Conservation (phyloP, 495 filamentous ascomycete species). For the Penicillium odoratum region DNA sequence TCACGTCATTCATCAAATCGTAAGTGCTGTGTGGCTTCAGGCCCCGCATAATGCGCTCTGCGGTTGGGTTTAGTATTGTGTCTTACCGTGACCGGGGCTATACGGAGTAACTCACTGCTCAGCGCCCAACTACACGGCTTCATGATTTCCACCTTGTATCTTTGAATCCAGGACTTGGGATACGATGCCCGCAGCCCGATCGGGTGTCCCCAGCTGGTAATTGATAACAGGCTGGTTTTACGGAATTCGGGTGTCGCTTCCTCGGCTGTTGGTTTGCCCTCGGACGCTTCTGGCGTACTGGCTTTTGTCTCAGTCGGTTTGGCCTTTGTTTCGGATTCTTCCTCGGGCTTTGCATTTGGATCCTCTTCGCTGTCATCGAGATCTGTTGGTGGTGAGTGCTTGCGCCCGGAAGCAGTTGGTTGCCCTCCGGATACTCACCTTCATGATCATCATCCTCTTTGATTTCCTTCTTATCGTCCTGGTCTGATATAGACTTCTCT, state of each 20-base stretch:
- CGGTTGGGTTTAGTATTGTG: neutral
- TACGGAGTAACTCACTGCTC: constrained; percentile 6
- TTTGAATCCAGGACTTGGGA: constrained; percentile 12
- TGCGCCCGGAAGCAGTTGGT: neutral
- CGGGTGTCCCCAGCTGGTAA: constrained; percentile 13
- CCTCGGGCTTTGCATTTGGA: neutral
- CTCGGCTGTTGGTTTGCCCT: neutral
- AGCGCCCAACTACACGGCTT: constrained; percentile 12
- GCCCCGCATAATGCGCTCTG: constrained; percentile 18
- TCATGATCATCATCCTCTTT: neutral
- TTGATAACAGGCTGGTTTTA: constrained; percentile 7
- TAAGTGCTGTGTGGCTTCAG: constrained; percentile 13
- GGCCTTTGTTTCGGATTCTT: neutral
- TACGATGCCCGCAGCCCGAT: constrained; percentile 8
- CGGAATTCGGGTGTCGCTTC: constrained; percentile 2
- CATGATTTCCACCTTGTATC: constrained; percentile 16
- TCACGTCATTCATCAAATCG: constrained; percentile 14
- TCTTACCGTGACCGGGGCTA: neutral
- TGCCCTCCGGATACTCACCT: neutral
- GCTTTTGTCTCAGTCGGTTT: neutral
- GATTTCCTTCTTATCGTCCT: neutral
- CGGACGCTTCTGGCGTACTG: neutral
- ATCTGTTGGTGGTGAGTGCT: neutral
- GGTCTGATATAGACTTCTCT: neutral
- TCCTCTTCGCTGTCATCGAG: constrained; percentile 4